Conservation (phyloP, 768 basidiomycete species). For the Boletus coccyginus region DNA sequence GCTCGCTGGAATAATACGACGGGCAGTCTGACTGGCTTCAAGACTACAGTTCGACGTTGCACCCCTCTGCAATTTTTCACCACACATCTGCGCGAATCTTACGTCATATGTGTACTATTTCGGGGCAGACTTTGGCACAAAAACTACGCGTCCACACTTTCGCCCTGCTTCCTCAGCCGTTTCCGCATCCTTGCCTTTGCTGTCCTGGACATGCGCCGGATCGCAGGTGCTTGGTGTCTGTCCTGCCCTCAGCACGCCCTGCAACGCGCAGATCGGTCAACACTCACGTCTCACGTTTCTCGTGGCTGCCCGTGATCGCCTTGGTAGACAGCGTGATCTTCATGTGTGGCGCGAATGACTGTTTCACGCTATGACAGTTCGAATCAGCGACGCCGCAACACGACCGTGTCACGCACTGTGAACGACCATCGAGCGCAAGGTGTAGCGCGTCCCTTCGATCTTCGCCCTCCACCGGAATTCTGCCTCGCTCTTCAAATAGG, state of each 20-base stretch:
- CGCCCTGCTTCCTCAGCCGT: conserved; percentile 33
- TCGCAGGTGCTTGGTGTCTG: conserved; percentile 57
- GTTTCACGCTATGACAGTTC: conserved; percentile 42
- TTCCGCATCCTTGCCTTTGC: conserved; percentile 56
- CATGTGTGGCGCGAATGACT: conserved; percentile 64
- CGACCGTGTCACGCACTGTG: conserved; percentile 45
- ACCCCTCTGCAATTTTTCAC: conserved; percentile 13
- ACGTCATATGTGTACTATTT: conserved; percentile 20
- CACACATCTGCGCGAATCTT: conserved; percentile 18
- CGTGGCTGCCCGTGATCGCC: conserved; percentile 40
- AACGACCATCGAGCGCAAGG: conserved; percentile 53
- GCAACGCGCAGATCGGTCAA: not conserved
- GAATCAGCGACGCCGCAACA: not conserved
- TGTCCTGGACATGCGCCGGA: conserved; percentile 54
- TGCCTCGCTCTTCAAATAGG: conserved; percentile 38
- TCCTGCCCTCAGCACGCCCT: conserved; percentile 7
- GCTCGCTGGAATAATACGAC: conserved; percentile 12
- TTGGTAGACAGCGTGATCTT: conserved; percentile 57
- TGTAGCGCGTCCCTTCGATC: conserved; percentile 24
- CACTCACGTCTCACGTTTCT: conserved; percentile 38
- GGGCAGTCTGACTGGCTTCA: not conserved
- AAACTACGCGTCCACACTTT: conserved; percentile 13
- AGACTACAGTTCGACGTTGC: conserved; percentile 6
- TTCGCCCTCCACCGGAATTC: conserved; percentile 32
- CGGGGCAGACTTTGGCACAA: conserved; percentile 5